A percentile compares a stretch with the other conserved stretches of the same genome.
These are phyloP conservation scores for Myxozyma neotropica DNA, from an alignment of 805 yeast genomes.

Conservation along the genomic window DNA sequence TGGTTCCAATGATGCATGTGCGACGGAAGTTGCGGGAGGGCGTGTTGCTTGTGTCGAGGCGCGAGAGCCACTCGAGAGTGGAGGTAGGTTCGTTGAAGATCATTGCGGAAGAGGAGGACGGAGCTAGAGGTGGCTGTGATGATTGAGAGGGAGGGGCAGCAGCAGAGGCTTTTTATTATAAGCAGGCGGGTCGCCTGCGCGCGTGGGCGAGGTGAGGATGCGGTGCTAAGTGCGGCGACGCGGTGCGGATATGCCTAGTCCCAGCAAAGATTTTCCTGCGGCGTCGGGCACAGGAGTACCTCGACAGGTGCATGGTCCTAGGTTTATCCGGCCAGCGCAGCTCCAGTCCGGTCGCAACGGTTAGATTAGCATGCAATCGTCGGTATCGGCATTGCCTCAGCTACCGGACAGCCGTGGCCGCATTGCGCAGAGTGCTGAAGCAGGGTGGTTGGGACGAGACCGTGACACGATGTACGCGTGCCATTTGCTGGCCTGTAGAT, in stretches of 20 bases:
- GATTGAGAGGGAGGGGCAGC: not conserved
- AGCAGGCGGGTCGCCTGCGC: not conserved
- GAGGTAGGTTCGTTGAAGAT: conserved; percentile 33
- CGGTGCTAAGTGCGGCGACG: not conserved
- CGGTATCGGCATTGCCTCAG: too few relatives aligned
- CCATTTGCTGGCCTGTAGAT: conserved; percentile 4
- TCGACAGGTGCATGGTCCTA: not conserved
- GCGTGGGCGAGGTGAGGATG: not conserved
- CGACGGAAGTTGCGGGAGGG: conserved; percentile 85
- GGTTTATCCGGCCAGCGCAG: not conserved
- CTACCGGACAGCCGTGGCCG: too few relatives aligned
- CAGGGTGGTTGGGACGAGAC: not conserved
- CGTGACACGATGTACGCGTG: conserved; percentile 4
- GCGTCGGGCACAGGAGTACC: not conserved
- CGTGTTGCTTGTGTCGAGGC: conserved; percentile 69
- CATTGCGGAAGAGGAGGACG: conserved; percentile 14
- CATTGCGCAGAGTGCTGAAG: too few relatives aligned
- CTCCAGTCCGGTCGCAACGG: not conserved
- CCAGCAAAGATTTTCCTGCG: conserved; percentile 10
- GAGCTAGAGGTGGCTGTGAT: not conserved
- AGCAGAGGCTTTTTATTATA: conserved; percentile 1
- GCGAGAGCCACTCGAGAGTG: conserved; percentile 76
- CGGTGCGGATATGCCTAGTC: not conserved
- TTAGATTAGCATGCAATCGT: too few relatives aligned
- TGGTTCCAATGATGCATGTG: conserved; percentile 96